Evolutionary conservation across 805 yeast genomes (phyloP).

Genomic region (Kregervanrija delftensis): DNA sequence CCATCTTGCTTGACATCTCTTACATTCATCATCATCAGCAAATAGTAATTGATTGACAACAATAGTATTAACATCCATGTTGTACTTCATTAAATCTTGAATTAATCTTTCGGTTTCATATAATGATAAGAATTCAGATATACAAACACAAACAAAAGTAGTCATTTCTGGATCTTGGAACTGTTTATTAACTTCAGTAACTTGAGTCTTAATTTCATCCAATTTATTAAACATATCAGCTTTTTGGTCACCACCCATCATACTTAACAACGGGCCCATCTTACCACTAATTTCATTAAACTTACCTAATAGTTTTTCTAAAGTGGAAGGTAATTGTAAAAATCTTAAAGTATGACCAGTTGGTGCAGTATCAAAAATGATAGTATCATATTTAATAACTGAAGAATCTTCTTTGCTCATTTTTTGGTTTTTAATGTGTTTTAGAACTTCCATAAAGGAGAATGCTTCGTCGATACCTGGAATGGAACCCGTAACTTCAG

Average conservation of each 20-base stretch:
- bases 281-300: constrained; percentile 79
- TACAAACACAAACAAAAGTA: constrained; percentile 94
- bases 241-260: constrained; percentile 59
- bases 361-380: constrained; percentile 98
- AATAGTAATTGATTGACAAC: constrained; percentile 90
- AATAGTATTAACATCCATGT: constrained; percentile 94
- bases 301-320: constrained; percentile 81
- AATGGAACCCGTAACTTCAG: constrained; percentile 87
- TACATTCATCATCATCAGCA: constrained; percentile 79
- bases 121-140: constrained; percentile 90
- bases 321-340: constrained; percentile 86
- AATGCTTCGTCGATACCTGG: constrained; percentile 99
- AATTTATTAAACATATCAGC: constrained; percentile 73
- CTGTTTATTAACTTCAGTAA: constrained; percentile 85
- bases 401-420: constrained; percentile 21
- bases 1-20: constrained; percentile 87
- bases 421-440: constrained; percentile 80
- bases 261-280: constrained; percentile 86
- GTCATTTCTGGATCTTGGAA: constrained; percentile 95
- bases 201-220: constrained; percentile 72
- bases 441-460: constrained; percentile 95
- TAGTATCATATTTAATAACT: constrained; percentile 63
- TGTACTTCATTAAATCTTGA: constrained; percentile 89
- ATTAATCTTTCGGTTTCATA: constrained; percentile 98
- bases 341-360: constrained; percentile 97